These are phyloP conservation scores for Aspergillus bombycis DNA, from an alignment of 2,329 filamentous ascomycete genomes.

Conservation along the genomic window DNA sequence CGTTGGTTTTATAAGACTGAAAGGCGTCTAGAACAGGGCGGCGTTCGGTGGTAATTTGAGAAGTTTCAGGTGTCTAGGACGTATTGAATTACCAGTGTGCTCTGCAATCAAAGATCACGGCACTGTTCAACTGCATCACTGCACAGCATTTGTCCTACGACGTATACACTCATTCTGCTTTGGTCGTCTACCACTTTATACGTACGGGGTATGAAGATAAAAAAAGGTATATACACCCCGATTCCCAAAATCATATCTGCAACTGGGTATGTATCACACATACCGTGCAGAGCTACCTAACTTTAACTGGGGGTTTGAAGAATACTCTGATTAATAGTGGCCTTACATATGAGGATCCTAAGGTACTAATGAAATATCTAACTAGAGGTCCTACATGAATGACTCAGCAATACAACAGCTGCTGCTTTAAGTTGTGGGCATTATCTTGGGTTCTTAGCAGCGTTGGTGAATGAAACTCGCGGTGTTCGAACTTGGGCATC, in stretches of 20 bases:
- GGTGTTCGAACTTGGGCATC: too few species aligned
- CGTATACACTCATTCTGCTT: not conserved
- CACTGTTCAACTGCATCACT: not conserved
- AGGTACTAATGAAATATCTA: not conserved
- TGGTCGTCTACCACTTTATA: not conserved
- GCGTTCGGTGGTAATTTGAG: conserved; percentile 14
- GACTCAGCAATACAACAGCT: too few species aligned
- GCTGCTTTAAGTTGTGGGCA: too few species aligned
- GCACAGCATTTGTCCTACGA: not conserved
- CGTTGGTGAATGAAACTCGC: too few species aligned
- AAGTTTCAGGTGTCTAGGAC: not conserved
- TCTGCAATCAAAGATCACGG: not conserved
- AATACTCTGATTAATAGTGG: not conserved
- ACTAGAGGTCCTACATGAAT: too few species aligned
- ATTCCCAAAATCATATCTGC: not conserved
- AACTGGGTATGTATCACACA: not conserved
- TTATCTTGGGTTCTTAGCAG: too few species aligned
- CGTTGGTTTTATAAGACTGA: conserved; percentile 6
- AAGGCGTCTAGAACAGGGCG: conserved; percentile 19
- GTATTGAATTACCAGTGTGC: not conserved
- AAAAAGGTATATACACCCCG: not conserved
- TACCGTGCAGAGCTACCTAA: not conserved
- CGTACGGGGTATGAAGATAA: not conserved
- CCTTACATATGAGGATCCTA: not conserved
- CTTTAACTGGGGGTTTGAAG: not conserved